Evolutionary conservation across 345 rosid species (phyloP), one percentile per base, ranked within the genome.

Genomic region (Hypericum perforatum): DNA sequence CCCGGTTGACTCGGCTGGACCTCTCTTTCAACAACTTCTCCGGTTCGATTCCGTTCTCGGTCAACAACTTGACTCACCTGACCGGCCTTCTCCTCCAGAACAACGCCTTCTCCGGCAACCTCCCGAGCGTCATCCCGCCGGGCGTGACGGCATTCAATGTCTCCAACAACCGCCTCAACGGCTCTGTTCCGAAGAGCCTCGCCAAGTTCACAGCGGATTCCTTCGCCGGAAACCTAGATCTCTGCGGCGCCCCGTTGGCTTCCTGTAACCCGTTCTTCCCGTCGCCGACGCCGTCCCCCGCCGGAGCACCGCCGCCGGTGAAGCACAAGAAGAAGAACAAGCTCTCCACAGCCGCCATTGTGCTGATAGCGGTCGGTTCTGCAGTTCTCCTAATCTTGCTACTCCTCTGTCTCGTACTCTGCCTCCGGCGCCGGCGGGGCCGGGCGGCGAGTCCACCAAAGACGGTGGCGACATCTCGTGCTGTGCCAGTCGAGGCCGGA

Each of bases 221-320:
- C 38, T 91, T 91, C 50, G 54, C 78, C 41, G 95, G 94, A 5
- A 91, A 91, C 62, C 51, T 74, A 43, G 81, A 61, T 63, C 96
- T 91, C n/a, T 91, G 98, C 52, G 98, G 98, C 12, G 71, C 74
- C 7, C 96, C 96, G 5, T 75, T 91, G 59, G 70, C 56, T 13
- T 53, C 95, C 2, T 91, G 98, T 57, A 75, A 32, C 52, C 83
- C 98, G 0, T 91, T 85, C 69, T 85, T 85, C 54, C 78, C 82
- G 0, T 57, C 96, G 12, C 96, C 94, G 0, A 62, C 84, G 0
- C 85, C 89, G 3, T 61, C 97, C 1, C 95, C 94, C 0, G 66
- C 83, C 0, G 15, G 14, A 9, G 32, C 9, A 29, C 44, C 62
- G 6, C 70, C 84, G 0, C 32, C 62, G 3, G 5, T 43, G 15